Conservation (phyloP, 2,329 filamentous ascomycete genomes). For the Microdochium nivale region DNA sequence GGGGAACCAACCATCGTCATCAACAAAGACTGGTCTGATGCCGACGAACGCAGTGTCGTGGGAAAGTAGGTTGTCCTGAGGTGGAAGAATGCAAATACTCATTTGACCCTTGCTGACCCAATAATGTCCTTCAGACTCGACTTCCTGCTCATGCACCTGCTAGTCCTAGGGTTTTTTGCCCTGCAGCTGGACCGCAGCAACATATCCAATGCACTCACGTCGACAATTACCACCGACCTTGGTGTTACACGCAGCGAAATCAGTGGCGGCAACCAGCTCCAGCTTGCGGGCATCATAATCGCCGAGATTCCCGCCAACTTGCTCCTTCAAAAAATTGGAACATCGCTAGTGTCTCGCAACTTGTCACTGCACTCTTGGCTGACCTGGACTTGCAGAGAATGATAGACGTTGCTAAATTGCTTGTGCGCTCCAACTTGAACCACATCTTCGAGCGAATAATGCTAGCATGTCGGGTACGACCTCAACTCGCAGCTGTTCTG, state of each 20-base stretch:
- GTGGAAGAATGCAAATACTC: too few species aligned
- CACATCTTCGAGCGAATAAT: neutral
- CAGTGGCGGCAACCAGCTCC: slow-evolving; percentile 29
- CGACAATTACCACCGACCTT: slow-evolving; percentile 29
- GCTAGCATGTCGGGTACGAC: neutral
- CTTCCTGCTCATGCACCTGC: slow-evolving; percentile 32
- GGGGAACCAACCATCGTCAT: too few species aligned
- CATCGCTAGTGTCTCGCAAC: slow-evolving; percentile 5
- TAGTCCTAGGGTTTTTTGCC: slow-evolving; percentile 35
- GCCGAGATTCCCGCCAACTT: slow-evolving; percentile 31
- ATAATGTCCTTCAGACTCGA: slow-evolving; percentile 27
- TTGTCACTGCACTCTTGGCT: neutral
- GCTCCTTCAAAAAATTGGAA: slow-evolving; percentile 29
- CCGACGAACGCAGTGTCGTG: neutral
- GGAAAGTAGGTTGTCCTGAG: neutral
- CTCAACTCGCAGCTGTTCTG: neutral
- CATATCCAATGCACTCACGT: slow-evolving; percentile 32
- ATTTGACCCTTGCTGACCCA: neutral
- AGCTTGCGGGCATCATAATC: slow-evolving; percentile 29
- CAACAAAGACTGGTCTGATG: neutral
- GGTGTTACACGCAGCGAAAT: slow-evolving; percentile 28
- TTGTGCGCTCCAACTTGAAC: neutral
- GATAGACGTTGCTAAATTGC: neutral
- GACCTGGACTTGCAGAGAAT: neutral
- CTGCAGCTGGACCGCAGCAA: slow-evolving; percentile 27